Evolutionary conservation across 306 rosid genomes (phyloP).

Genomic region (Inga oerstediana): DNA sequence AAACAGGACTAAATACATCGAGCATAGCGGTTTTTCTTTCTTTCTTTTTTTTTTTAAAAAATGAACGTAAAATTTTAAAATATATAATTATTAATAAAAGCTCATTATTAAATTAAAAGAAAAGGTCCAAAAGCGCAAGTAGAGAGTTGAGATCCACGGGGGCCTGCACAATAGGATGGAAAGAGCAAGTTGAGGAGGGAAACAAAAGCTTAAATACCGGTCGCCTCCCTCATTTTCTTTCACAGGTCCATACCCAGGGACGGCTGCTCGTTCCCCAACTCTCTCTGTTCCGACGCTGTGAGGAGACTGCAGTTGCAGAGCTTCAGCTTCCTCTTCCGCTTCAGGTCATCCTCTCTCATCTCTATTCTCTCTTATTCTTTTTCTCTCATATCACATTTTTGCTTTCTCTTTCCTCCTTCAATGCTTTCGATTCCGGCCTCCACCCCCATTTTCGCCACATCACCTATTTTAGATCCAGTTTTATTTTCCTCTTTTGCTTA

Average conservation of each 20-base stretch:
- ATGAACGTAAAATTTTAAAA: too few species aligned
- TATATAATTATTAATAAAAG: too few species aligned
- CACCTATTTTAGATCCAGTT: neutral
- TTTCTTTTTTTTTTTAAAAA: fast-evolving
- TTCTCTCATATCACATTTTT: neutral
- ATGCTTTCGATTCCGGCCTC: neutral
- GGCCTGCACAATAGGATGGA: neutral
- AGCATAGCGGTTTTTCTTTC: too few species aligned
- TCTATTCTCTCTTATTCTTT: neutral
- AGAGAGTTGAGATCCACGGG: neutral
- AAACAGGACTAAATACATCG: too few species aligned
- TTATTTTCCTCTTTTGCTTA: neutral
- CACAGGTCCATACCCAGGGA: neutral
- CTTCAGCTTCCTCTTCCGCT: neutral
- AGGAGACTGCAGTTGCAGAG: neutral
- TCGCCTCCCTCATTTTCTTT: neutral
- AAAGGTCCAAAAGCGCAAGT: neutral
- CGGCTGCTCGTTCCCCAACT: neutral
- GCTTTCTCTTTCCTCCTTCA: neutral
- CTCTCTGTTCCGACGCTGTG: neutral
- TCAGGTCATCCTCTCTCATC: slow-evolving; percentile 3
- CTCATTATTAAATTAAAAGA: neutral
- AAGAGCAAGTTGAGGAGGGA: neutral
- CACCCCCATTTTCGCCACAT: neutral
- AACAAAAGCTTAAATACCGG: slow-evolving; percentile 31